phyloP scores from a whole-genome alignment of 73 alveolate species.

The Chromera velia region DNA sequence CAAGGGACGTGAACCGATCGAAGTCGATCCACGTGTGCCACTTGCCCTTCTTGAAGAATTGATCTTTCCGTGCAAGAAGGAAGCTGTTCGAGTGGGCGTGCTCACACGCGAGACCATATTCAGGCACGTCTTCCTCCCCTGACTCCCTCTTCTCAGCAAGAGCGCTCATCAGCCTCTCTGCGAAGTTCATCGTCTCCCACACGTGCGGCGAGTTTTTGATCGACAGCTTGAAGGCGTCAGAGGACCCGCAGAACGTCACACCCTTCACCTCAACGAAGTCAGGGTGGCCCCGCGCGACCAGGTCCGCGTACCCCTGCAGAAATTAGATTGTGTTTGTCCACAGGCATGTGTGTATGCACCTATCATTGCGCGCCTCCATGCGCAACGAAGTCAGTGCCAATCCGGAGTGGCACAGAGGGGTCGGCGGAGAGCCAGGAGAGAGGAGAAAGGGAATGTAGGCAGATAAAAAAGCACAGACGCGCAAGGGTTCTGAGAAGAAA shows the following conservation, averaged over 20 bases:
- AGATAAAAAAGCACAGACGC: no score
- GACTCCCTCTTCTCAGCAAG: neutral
- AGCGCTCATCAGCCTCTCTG: neutral
- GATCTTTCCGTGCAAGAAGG: slow-evolving; percentile 1
- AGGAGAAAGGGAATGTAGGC: no score
- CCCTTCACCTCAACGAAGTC: neutral
- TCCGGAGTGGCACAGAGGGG: no score
- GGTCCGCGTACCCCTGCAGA: neutral
- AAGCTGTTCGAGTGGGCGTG: slow-evolving; percentile 31
- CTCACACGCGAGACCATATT: slow-evolving; percentile 14
- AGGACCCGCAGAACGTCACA: neutral
- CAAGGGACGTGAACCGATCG: neutral
- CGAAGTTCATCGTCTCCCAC: neutral
- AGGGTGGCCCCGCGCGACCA: neutral
- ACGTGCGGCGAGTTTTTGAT: neutral
- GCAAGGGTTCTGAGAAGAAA: no score
- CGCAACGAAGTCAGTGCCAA: no score
- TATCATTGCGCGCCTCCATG: no score
- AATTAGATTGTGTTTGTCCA: no score
- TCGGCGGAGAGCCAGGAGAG: no score
- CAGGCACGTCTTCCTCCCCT: neutral
- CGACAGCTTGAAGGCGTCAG: neutral
- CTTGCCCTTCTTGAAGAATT: neutral
- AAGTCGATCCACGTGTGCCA: slow-evolving; percentile 11
- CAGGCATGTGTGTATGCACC: no score